Evolutionary conservation across 805 yeast species (phyloP).

Genomic region (Metschnikowia similis): DNA sequence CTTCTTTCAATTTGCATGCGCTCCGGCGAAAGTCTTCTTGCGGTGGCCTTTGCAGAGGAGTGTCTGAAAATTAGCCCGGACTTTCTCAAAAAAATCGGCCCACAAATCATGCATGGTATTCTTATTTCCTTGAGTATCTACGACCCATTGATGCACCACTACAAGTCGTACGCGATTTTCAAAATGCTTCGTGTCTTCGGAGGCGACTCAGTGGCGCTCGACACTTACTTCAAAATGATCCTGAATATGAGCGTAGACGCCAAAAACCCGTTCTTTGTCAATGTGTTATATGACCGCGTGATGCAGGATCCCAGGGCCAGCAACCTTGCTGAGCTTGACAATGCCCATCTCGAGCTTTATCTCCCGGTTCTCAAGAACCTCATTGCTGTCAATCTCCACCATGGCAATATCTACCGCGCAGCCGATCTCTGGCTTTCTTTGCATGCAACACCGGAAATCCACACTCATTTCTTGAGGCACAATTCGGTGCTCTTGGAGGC

Average conservation of each 20-base stretch:
- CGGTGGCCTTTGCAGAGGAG: background rate
- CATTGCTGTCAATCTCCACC: constrained; percentile 9
- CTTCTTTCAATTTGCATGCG: constrained; percentile 2
- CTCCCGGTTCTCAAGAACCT: background rate
- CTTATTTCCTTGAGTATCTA: constrained; percentile 8
- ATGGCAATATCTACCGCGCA: constrained; percentile 15
- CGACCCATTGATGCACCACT: constrained; percentile 9
- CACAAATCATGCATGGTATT: constrained; percentile 7
- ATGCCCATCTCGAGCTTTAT: background rate
- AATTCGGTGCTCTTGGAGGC: constrained; percentile 1
- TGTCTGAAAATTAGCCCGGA: background rate
- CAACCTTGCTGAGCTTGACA: background rate
- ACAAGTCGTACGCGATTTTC: constrained; percentile 12
- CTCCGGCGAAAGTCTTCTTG: constrained; percentile 2
- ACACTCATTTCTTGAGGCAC: constrained; percentile 1
- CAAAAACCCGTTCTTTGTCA: constrained; percentile 17
- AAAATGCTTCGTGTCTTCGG: constrained; percentile 4
- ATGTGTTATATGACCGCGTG: constrained; percentile 13
- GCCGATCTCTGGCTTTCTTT: constrained; percentile 15
- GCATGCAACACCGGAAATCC: background rate
- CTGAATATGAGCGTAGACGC: constrained; percentile 6
- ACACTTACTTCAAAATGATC: constrained; percentile 5
- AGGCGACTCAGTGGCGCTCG: background rate
- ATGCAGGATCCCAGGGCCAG: background rate
- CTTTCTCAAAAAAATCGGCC: background rate